Evolutionary conservation across 2,329 filamentous ascomycete species (phyloP).

Genomic region (Xylariaceae sp.): DNA sequence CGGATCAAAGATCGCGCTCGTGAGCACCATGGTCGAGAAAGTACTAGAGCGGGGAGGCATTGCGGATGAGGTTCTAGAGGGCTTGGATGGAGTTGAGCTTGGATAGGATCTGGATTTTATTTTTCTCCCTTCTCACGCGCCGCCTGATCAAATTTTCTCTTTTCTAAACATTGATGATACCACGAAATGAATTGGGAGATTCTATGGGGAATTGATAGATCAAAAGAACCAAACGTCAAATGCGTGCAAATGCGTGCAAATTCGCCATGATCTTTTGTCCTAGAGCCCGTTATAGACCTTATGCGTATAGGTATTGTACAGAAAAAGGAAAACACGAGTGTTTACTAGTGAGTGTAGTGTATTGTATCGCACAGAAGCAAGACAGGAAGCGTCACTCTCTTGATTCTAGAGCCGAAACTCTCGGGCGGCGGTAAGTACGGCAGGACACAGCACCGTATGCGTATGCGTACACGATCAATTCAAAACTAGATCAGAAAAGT

Average conservation of each 20-base stretch:
- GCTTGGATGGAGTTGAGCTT: conserved; percentile 69
- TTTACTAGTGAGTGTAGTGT: not conserved
- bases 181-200: conserved; percentile 2
- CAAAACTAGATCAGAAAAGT: conserved; percentile 55
- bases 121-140: too few species aligned
- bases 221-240: too few species aligned
- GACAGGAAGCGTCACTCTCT: conserved; percentile 8
- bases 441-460: not conserved
- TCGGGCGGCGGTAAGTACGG: conserved; percentile 10
- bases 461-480: not conserved
- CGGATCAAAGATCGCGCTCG: conserved; percentile 68
- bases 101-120: conserved; percentile 16
- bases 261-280: too few species aligned
- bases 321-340: not conserved
- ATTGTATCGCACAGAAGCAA: not conserved
- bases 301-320: too few species aligned
- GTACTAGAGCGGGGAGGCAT: conserved; percentile 74
- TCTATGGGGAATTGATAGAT: not conserved
- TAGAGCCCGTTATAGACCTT: too few species aligned
- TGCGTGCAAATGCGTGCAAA: too few species aligned
- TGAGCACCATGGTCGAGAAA: conserved; percentile 70
- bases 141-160: not conserved
- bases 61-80: conserved; percentile 78
- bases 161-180: conserved; percentile 20
- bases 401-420: not conserved